These are phyloP conservation scores for Penicillium freii DNA, from an alignment of 2,329 filamentous ascomycete genomes.

Conservation along the genomic window DNA sequence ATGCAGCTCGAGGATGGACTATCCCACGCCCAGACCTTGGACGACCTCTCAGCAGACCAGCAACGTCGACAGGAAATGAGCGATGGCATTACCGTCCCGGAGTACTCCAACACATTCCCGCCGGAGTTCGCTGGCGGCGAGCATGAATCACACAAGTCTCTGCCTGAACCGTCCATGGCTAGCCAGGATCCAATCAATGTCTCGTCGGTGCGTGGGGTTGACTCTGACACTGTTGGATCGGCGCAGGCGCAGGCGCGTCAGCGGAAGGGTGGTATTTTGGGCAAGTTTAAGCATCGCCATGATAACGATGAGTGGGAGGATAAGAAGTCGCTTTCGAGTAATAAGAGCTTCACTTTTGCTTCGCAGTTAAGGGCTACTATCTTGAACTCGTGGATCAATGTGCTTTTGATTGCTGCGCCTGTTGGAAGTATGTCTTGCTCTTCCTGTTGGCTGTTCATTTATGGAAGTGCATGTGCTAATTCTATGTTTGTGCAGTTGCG, in stretches of 20 bases:
- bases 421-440: conserved; percentile 56
- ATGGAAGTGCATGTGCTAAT: background rate
- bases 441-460: background rate
- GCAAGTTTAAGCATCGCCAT: conserved; percentile 15
- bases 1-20: conserved; percentile 34
- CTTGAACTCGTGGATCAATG: conserved; percentile 82
- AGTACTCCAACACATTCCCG: conserved; percentile 28
- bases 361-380: conserved; percentile 62
- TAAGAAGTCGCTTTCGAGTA: conserved; percentile 20
- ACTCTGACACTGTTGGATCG: conserved; percentile 11
- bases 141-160: conserved; percentile 9
- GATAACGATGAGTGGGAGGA: conserved; percentile 16
- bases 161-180: conserved; percentile 25
- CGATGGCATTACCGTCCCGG: conserved; percentile 23
- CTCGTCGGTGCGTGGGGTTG: conserved; percentile 15
- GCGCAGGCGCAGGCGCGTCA: conserved; percentile 29
- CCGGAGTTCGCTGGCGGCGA: conserved; percentile 28
- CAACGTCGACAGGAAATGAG: conserved; percentile 27
- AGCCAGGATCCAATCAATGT: conserved; percentile 36
- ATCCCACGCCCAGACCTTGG: conserved; percentile 21
- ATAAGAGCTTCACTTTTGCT: conserved; percentile 37
- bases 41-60: conserved; percentile 26
- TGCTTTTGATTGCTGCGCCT: conserved; percentile 75
- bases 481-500: conserved; percentile 49
- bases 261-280: conserved; percentile 24